Evolutionary conservation across 2,329 filamentous ascomycete species (phyloP).

Genomic region (Aspergillus brasiliensis): DNA sequence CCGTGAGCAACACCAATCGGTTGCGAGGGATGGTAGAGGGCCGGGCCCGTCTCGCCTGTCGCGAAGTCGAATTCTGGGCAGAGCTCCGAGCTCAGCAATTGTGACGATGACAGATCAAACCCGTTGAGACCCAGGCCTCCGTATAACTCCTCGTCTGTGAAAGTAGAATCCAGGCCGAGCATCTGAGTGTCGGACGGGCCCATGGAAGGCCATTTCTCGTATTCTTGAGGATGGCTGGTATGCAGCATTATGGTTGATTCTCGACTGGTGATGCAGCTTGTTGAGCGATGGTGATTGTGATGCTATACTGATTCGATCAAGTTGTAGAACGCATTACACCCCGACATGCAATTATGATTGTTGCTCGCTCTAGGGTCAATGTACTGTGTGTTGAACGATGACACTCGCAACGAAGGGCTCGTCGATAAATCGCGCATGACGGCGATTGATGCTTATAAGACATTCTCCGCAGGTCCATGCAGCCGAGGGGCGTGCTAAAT

Average conservation of each 20-base stretch:
- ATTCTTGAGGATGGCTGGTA: constrained; percentile 8
- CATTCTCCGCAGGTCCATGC: neutral
- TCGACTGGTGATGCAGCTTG: neutral
- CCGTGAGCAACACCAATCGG: neutral
- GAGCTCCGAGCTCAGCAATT: neutral
- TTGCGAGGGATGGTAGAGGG: neutral
- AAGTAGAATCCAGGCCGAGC: constrained; percentile 10
- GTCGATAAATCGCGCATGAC: neutral
- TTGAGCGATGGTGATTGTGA: neutral
- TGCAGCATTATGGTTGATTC: constrained; percentile 12
- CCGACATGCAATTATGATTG: neutral
- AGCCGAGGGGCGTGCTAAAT: neutral
- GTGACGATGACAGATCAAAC: constrained; percentile 9
- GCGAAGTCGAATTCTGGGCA: constrained; percentile 8
- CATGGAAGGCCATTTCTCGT: constrained; percentile 13
- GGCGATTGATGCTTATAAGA: constrained; percentile 3
- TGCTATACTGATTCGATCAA: neutral
- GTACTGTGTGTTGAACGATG: too few species aligned
- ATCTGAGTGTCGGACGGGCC: constrained; percentile 11
- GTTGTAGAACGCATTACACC: neutral
- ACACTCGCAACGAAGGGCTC: neutral
- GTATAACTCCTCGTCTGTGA: constrained; percentile 12
- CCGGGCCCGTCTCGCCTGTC: neutral
- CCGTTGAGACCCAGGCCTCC: constrained; percentile 11
- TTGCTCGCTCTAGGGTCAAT: too few species aligned